Evolutionary conservation across 1,284 basidiomycete species (phyloP).

Genomic region (Ustanciosporium gigantosporum): DNA sequence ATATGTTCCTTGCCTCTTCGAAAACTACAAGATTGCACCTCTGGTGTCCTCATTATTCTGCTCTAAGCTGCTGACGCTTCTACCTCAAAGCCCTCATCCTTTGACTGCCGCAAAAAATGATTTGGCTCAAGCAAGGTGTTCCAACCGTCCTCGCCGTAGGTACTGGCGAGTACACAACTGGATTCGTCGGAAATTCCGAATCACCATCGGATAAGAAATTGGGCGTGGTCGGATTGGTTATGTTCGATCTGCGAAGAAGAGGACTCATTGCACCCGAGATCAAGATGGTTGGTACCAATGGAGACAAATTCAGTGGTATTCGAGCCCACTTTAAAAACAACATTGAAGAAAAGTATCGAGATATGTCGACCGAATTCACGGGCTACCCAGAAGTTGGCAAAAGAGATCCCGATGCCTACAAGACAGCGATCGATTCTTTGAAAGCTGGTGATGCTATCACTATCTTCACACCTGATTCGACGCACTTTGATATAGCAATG

Average conservation of each 20-base stretch:
- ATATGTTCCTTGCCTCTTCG: too few relatives aligned
- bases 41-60: too few relatives aligned
- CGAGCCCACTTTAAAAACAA: slow-evolving; percentile 79
- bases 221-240: slow-evolving; percentile 79
- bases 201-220: slow-evolving; percentile 93
- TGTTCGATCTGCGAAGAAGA: slow-evolving; percentile 83
- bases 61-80: too few relatives aligned
- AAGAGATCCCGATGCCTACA: slow-evolving; percentile 80
- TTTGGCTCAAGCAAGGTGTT: slow-evolving; percentile 3
- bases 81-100: too few relatives aligned
- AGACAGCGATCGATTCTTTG: slow-evolving; percentile 78
- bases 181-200: slow-evolving; percentile 84
- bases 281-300: slow-evolving; percentile 80
- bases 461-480: slow-evolving; percentile 76
- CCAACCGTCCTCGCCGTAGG: slow-evolving; percentile 35
- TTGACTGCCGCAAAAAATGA: background rate
- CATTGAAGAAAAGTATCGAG: slow-evolving; percentile 80
- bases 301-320: slow-evolving; percentile 82
- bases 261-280: slow-evolving; percentile 74
- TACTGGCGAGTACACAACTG: slow-evolving; percentile 72
- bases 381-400: slow-evolving; percentile 75
- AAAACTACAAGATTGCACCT: too few relatives aligned
- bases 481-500: slow-evolving; percentile 80
- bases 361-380: slow-evolving; percentile 80
- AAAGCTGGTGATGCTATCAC: slow-evolving; percentile 82